These are phyloP conservation scores for Blastomyces parvus DNA, from an alignment of 2,329 filamentous ascomycete genomes.

Conservation along the genomic window DNA sequence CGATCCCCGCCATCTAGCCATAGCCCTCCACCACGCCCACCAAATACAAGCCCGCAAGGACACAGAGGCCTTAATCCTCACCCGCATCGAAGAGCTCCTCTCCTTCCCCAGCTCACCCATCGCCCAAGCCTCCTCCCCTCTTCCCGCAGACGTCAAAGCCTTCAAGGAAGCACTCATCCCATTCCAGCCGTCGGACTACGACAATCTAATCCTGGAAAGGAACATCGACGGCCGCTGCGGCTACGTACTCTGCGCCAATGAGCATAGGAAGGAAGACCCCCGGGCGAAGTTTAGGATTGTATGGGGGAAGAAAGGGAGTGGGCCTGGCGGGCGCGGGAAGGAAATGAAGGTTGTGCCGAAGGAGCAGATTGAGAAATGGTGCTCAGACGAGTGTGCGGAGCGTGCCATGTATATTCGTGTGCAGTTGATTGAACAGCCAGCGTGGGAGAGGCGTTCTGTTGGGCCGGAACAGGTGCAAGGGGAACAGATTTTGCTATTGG, in stretches of 20 bases:
- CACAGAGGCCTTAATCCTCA: constrained; percentile 63
- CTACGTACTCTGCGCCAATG: constrained; percentile 65
- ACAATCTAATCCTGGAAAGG: constrained; percentile 78
- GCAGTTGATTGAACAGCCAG: constrained; percentile 74
- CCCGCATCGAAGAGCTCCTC: constrained; percentile 61
- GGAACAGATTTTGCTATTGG: constrained; percentile 52
- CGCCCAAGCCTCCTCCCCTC: constrained; percentile 44
- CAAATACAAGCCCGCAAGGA: constrained; percentile 75
- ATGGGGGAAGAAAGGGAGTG: constrained; percentile 43
- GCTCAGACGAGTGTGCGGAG: constrained; percentile 66
- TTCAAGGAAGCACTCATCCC: constrained; percentile 59
- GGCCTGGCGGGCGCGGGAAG: constrained; percentile 40
- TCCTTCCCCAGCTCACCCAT: constrained; percentile 48
- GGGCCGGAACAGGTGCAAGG: constrained; percentile 39
- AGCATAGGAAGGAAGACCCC: constrained; percentile 48
- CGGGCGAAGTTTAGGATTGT: constrained; percentile 61
- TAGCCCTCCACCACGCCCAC: constrained; percentile 72
- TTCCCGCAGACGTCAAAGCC: constrained; percentile 49
- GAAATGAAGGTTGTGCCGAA: constrained; percentile 57
- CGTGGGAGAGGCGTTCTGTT: constrained; percentile 65
- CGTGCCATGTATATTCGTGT: constrained; percentile 78
- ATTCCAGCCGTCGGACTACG: constrained; percentile 84
- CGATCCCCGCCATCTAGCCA: constrained; percentile 43
- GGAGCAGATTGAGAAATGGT: constrained; percentile 76
- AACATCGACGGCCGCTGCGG: constrained; percentile 76